Base-by-base conservation (phyloP, 2,329 filamentous ascomycete species). In the Clonostachys byssicola region DNA sequence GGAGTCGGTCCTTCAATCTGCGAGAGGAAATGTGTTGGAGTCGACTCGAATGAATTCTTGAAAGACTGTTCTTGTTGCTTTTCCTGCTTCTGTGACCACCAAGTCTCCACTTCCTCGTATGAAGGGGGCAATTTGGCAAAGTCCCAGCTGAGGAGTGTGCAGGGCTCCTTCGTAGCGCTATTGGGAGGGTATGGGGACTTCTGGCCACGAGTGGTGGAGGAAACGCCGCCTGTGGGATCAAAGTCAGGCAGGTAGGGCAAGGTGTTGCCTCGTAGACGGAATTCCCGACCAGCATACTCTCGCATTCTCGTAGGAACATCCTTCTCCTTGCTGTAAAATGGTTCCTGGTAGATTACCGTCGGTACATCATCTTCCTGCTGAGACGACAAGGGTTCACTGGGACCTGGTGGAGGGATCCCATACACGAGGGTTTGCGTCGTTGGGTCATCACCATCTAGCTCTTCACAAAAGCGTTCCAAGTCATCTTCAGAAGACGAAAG, bases 1-100 rank as follows among this genome's bases (percentile, higher is more conserved):
- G 92, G 92, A 1, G 92, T 96, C 1, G 91, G 84, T 0, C 88
- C 90, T 44, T 95, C 89, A 46, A 97, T 92, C 60, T 97, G 92
- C 1, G 91, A 96, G 6, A 91, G 63, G 55, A 70, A 71, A 51
- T 66, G 68, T 56, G 52, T 59, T 12, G 52, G 56, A 10, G 52
- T 60, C 6, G 49, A 40, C 38, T 13, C 53, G 52, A 44, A 47
- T 49, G 39, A 54, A 56, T 33, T 39, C 14, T 41, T 18, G 6
- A n/a, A 8, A 8, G 36, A n/a, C 14, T 39, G 14, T 39, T 39
- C 36, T 12, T 39, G 14, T 12, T 39, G 12, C 36, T 18, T n/a
- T 7, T 39, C 17, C 14, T 39, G 14, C 8, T 39, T 18, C 17
- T 39, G 36, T 12, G 34, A 40, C 59, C 85, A 74, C 91, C 92